Conservation (phyloP, 805 yeast species). For the Suhomyces prunicola region DNA sequence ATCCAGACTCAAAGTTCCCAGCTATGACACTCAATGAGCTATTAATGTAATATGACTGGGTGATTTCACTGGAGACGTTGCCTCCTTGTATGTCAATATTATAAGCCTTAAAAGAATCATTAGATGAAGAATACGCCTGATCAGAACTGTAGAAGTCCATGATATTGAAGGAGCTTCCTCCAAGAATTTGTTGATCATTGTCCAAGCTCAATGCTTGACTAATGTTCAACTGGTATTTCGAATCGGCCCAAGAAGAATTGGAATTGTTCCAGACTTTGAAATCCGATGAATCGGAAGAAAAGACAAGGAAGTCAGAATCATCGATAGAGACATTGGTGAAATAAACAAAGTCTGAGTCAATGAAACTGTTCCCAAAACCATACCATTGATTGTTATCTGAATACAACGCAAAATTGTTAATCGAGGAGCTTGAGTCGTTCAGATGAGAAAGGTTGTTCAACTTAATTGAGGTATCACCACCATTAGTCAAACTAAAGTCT, state of each 20-base stretch:
- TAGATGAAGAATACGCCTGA: slow-evolving; percentile 24
- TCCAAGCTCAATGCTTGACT: slow-evolving; percentile 22
- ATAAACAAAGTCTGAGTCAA: slow-evolving; percentile 21
- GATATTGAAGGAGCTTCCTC: slow-evolving; percentile 32
- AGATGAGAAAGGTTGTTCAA: slow-evolving; percentile 26
- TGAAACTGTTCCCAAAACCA: slow-evolving; percentile 36
- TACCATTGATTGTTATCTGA: slow-evolving; percentile 37
- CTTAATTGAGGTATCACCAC: slow-evolving; percentile 24
- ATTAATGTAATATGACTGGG: slow-evolving; percentile 46
- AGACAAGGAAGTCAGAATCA: slow-evolving; percentile 39
- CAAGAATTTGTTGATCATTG: slow-evolving; percentile 28
- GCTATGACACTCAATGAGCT: slow-evolving; percentile 53
- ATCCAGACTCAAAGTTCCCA: slow-evolving; percentile 45
- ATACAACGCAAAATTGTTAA: slow-evolving; percentile 37
- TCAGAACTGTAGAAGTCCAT: slow-evolving; percentile 28
- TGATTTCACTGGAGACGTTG: slow-evolving; percentile 15
- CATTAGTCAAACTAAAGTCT: slow-evolving; percentile 24
- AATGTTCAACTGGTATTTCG: slow-evolving; percentile 29
- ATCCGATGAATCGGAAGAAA: slow-evolving; percentile 25
- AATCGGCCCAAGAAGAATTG: slow-evolving; percentile 31
- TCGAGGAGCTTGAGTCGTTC: slow-evolving; percentile 19
- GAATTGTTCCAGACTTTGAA: slow-evolving; percentile 42
- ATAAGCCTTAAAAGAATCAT: slow-evolving; percentile 18
- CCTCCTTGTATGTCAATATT: slow-evolving; percentile 17
- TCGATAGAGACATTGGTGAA: slow-evolving; percentile 37